Evolutionary conservation across 1,284 basidiomycete genomes (phyloP), one percentile per base, ranked within the genome.

Genomic region (Pseudozyma sp.): DNA sequence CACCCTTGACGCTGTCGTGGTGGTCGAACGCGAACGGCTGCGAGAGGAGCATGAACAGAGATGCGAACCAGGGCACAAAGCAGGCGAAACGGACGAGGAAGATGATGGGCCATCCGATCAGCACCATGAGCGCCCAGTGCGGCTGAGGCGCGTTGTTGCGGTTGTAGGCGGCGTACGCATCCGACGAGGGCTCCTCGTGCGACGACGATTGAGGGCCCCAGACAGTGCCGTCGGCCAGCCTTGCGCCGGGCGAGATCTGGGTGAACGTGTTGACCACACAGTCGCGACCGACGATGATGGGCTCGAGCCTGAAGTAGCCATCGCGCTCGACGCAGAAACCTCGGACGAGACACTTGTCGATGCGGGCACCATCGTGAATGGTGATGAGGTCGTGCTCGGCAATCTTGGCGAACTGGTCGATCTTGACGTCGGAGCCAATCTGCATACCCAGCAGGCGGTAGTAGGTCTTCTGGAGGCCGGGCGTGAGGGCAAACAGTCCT

Each of bases 251-350:
- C 43, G 82, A 83, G 60, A 84, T 83, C 55, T 83, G 79, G 8
- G 82, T 84, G 51, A 81, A 84, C 4, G 82, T 83, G 70, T 84
- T 84, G 63, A 84, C 71, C 40, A 84, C 81, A 60, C 82, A 84
- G 68, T 84, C 82, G 42, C 82, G 80, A 17, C 82, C 82, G 55
- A 84, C 77, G 44, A 84, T 79, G 69, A 83, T 79, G 34, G 82
- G 82, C 55, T 84, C 82, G 24, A 84, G 68, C 17, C 82, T 63
- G 76, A 84, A 84, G 75, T 81, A 84, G 40, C 82, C 82, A 50
- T 83, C 81, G 9, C 82, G 79, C 67, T 84, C 82, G 35, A 84
- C 82, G 60, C 82, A 84, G 66, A 84, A 84, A 9, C 79, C 82
- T 49, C 82, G 81, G 16, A 84, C 59, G n/a, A 80, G 78, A 42